Percentiles rank a stretch among this genome's conserved stretches.
phyloP scores from a whole-genome alignment of 805 yeast species.

The Ogataea pini region DNA sequence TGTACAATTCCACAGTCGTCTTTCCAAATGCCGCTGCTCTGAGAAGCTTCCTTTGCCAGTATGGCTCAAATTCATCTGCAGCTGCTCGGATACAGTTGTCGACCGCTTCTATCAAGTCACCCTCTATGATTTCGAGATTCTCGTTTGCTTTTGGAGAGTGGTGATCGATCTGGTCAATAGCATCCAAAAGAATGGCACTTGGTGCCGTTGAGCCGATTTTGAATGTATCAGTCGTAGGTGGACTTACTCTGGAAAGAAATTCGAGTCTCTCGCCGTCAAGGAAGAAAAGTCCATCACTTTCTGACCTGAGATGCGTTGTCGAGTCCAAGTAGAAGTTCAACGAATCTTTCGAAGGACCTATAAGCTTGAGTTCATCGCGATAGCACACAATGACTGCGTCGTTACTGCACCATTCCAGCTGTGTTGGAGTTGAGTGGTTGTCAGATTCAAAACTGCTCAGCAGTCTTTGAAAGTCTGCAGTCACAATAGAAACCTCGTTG shows the following conservation, averaged over 20 bases:
- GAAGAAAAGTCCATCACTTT: constrained; percentile 69
- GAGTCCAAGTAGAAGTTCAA: constrained; percentile 53
- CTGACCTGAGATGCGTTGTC: constrained; percentile 48
- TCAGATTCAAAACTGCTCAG: constrained; percentile 46
- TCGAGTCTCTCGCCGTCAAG: constrained; percentile 59
- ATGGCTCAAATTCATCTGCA: constrained; percentile 70
- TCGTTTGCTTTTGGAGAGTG: constrained; percentile 83
- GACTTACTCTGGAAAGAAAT: constrained; percentile 63
- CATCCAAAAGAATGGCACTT: constrained; percentile 78
- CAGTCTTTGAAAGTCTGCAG: constrained; percentile 45
- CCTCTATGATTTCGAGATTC: constrained; percentile 58
- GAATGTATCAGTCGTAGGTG: constrained; percentile 60
- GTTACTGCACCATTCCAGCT: constrained; percentile 80
- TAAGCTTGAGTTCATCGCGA: constrained; percentile 62
- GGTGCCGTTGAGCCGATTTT: constrained; percentile 83
- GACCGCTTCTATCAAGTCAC: constrained; percentile 58
- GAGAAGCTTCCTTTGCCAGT: constrained; percentile 77
- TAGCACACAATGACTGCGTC: constrained; percentile 69
- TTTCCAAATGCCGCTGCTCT: constrained; percentile 89
- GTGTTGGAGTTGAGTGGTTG: constrained; percentile 39
- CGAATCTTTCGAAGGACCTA: constrained; percentile 68
- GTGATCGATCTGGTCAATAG: constrained; percentile 62
- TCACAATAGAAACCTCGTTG: constrained; percentile 50
- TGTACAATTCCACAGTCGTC: constrained; percentile 52
- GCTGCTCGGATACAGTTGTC: constrained; percentile 73